Percentiles rank a stretch among this genome's conserved stretches.
phyloP scores from a whole-genome alignment of 768 basidiomycete species.

The Trametes cinnabarina region DNA sequence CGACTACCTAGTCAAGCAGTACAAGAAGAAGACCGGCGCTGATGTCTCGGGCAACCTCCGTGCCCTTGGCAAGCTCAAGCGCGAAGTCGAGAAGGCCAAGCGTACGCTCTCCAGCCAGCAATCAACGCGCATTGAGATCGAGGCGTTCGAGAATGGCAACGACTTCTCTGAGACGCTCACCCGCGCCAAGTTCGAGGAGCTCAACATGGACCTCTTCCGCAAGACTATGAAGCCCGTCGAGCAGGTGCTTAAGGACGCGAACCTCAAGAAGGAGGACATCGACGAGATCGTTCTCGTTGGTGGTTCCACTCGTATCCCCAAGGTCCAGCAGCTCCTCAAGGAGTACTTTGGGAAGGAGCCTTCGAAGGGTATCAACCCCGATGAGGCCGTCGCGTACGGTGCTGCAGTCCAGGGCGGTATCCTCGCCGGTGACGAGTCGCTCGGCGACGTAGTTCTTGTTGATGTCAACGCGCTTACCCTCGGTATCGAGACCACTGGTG shows the following conservation, averaged over 20 bases:
- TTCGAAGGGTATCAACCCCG: constrained; percentile 98
- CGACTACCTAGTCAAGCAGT: constrained; percentile 65
- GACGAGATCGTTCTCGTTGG: constrained; percentile 94
- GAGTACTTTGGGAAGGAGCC: constrained; percentile 98
- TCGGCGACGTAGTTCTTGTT: constrained; percentile 88
- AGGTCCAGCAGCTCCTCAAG: constrained; percentile 97
- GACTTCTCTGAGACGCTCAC: constrained; percentile 98
- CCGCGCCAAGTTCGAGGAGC: constrained; percentile 97
- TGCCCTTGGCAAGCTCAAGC: constrained; percentile 68
- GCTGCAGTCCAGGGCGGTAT: constrained; percentile 99
- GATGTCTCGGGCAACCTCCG: constrained; percentile 60
- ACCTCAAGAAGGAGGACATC: constrained; percentile 96
- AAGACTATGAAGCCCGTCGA: constrained; percentile 99
- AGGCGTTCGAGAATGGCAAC: constrained; percentile 93
- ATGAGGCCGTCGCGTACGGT: constrained; percentile 98
- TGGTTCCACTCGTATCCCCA: constrained; percentile 99
- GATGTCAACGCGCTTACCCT: constrained; percentile 97
- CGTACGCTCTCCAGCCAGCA: constrained; percentile 83
- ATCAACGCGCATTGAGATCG: constrained; percentile 89
- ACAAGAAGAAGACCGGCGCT: constrained; percentile 65
- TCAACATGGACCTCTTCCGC: constrained; percentile 98
- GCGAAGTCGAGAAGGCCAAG: constrained; percentile 74
- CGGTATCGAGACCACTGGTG: constrained; percentile 98
- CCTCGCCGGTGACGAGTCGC: constrained; percentile 90
- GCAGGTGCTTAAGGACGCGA: constrained; percentile 97